A percentile compares a stretch with the other conserved stretches of the same genome.
Evolutionary conservation across 1,139 yeast genomes (phyloP).

Genomic region (Candida neerlandica): DNA sequence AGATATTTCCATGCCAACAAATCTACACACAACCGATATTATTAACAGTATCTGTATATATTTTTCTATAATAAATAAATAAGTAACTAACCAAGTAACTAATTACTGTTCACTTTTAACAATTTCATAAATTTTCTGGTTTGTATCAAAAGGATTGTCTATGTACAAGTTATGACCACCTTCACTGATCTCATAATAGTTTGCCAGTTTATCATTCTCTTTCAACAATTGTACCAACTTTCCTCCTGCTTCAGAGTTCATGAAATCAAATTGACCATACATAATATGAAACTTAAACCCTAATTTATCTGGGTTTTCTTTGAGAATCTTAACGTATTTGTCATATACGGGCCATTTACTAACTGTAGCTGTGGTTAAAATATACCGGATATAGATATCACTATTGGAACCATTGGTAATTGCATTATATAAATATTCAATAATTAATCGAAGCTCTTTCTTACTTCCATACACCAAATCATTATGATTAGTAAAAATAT

Average conservation of each 20-base stretch:
- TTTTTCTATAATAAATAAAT: constrained; percentile 1
- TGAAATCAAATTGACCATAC: constrained; percentile 86
- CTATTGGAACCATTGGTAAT: constrained; percentile 64
- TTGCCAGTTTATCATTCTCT: constrained; percentile 9
- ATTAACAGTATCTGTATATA: neutral
- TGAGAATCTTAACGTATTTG: constrained; percentile 43
- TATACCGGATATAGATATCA: constrained; percentile 63
- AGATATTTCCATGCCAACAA: too few relatives aligned
- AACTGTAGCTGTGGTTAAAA: constrained; percentile 75
- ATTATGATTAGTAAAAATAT: constrained; percentile 25
- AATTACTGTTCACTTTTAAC: constrained; percentile 7
- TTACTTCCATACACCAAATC: constrained; percentile 45
- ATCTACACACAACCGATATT: too few relatives aligned
- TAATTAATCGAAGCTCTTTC: constrained; percentile 46
- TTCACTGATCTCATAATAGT: constrained; percentile 34
- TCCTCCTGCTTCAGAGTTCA: constrained; percentile 76
- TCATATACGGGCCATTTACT: constrained; percentile 77
- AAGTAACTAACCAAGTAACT: neutral
- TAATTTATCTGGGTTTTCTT: constrained; percentile 10
- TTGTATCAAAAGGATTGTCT: constrained; percentile 58
- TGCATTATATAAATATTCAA: constrained; percentile 61
- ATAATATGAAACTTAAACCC: constrained; percentile 57
- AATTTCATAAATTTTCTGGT: constrained; percentile 31
- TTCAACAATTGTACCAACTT: constrained; percentile 47
- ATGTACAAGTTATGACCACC: constrained; percentile 52